Evolutionary conservation across 305 asterid genomes (phyloP).

Genomic region (Fraxinus nigra): DNA sequence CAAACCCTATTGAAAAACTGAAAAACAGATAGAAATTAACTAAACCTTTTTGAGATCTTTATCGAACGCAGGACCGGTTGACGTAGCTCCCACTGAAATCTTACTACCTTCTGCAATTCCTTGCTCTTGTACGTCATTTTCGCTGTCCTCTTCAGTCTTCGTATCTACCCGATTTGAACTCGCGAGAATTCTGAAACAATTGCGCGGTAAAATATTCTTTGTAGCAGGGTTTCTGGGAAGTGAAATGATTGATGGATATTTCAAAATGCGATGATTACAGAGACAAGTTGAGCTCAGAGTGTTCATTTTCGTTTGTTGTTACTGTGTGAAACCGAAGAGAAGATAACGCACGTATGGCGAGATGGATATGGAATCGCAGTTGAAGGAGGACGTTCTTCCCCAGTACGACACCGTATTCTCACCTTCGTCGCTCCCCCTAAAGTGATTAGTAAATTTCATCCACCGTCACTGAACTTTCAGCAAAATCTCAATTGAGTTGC

Average conservation of each 20-base stretch:
- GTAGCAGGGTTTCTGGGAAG: conserved; percentile 14
- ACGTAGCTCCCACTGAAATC: conserved; percentile 26
- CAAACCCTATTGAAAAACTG: neutral
- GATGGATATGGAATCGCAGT: neutral
- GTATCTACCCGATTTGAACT: conserved; percentile 55
- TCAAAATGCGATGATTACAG: conserved; percentile 26
- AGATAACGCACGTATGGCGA: conserved; percentile 12
- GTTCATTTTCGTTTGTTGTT: conserved; percentile 27
- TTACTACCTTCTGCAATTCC: conserved; percentile 27
- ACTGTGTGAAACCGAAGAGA: conserved; percentile 4
- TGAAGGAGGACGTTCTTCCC: neutral
- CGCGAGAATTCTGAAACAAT: conserved; percentile 38
- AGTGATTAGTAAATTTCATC: neutral
- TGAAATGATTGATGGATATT: conserved; percentile 17
- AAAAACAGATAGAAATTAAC: neutral
- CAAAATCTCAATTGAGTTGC: neutral
- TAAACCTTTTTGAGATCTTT: conserved; percentile 73
- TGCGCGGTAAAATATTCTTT: conserved; percentile 19
- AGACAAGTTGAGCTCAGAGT: conserved; percentile 38
- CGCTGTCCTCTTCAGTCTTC: conserved; percentile 24
- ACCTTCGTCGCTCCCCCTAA: neutral
- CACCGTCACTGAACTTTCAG: neutral
- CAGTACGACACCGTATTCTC: neutral
- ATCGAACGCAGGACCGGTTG: conserved; percentile 39
- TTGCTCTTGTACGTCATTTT: conserved; percentile 20